Evolutionary conservation across 805 yeast species (phyloP).

Genomic region (Wickerhamomyces kurtzmanii): DNA sequence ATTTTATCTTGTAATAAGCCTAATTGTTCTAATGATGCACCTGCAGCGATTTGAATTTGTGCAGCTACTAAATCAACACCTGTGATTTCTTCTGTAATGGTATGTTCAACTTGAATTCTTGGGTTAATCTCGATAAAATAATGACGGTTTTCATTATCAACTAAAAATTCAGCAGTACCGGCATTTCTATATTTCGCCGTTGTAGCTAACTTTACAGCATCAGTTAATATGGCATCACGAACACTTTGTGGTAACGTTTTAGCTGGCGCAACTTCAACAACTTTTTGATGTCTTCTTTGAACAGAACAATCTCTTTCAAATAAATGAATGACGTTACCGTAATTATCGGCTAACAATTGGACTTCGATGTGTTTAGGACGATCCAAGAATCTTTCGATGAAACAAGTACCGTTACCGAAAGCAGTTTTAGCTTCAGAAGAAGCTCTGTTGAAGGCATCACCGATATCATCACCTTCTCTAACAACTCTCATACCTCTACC

Average conservation of each 20-base stretch:
- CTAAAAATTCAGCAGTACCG: conserved; percentile 97
- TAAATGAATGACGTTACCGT: conserved; percentile 91
- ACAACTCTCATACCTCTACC: conserved; percentile 99
- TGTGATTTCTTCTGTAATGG: conserved; percentile 97
- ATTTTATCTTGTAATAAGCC: conserved; percentile 92
- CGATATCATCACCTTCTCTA: conserved; percentile 88
- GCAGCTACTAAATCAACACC: conserved; percentile 98
- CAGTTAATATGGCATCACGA: conserved; percentile 86
- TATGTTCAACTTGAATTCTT: conserved; percentile 96
- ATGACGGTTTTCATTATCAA: conserved; percentile 88
- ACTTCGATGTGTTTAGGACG: conserved; percentile 98
- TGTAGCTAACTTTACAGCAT: conserved; percentile 88
- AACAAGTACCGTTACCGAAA: conserved; percentile 98
- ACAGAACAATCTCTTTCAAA: conserved; percentile 99
- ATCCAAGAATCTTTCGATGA: conserved; percentile 91
- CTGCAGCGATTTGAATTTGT: conserved; percentile 97
- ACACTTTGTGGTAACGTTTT: conserved; percentile 74
- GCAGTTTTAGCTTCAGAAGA: conserved; percentile 89
- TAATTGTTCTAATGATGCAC: conserved; percentile 85
- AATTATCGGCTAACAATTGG: conserved; percentile 85
- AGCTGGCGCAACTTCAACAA: conserved; percentile 97
- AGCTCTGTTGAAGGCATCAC: conserved; percentile 89
- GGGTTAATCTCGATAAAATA: conserved; percentile 98
- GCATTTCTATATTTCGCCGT: conserved; percentile 91
- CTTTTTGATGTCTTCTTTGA: conserved; percentile 98